Base-by-base conservation (phyloP, 2,329 filamentous ascomycete species). In the Ceratocystis papillata region DNA sequence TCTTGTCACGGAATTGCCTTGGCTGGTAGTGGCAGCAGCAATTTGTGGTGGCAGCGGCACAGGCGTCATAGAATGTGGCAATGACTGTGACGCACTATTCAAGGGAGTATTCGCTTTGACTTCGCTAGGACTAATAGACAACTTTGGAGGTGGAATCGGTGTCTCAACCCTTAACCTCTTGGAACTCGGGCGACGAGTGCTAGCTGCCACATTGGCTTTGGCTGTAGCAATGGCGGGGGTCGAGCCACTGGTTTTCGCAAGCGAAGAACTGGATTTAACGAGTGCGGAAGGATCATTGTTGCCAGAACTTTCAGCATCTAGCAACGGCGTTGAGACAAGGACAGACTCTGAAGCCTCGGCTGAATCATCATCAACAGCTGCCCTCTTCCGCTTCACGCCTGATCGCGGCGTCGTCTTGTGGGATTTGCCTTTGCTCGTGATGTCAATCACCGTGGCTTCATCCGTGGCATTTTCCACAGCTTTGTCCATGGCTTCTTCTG, bases 91-190 rank as follows among this genome's bases (percentile, higher is more conserved):
- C 22, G 46, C 33, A 41, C 8, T 41, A 15, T n/a, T 41, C 7
- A 25, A 45, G 25, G 33, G 15, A 72, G 15, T 73, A 71, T 44
- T 15, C 37, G 12, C 72, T 72, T 67, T 76, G 6, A 65, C 60
- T 37, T 71, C 69, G 2, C 67, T 63, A 22, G 41, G 44, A 46
- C 60, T 67, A 22, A 62, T 44, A 33, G 71, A 73, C 44, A 77
- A 76, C 30, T 76, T 74, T 15, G 77, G 77, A 53, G 78, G 78
- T 62, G 79, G 81, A 37, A 83, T 77, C 10, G 81, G 82, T 15
- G 82, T 84, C 72, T 84, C 82, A 28, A 79, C 83, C 72, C 83
- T 84, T 69, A 75, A 79, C 44, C 81, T 78, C 71, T 84, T 84
- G 20, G 59, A 62, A 22, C 41, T n/a, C 44, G 30, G 15, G 5